phyloP scores from a whole-genome alignment of 164 flowering plant genomes.

The Hamamelis virginiana region DNA sequence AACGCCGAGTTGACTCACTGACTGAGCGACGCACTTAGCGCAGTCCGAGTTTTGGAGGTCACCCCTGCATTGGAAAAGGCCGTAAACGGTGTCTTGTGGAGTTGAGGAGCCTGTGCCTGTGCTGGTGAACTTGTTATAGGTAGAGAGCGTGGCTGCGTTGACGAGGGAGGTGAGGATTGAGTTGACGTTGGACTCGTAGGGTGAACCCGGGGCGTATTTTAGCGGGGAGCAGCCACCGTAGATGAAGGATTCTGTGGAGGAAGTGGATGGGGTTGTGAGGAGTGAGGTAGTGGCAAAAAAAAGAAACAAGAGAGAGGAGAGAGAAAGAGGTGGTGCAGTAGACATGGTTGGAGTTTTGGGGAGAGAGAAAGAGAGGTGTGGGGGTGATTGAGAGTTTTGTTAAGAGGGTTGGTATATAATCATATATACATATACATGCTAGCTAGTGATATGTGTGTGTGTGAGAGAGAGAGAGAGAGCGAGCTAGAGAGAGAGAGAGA shows the following conservation, averaged over 20 bases:
- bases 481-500: constrained; percentile 14
- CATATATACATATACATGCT: too few relatives aligned
- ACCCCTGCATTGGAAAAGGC: constrained; percentile 69
- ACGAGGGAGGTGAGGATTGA: constrained; percentile 55
- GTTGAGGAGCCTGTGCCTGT: constrained; percentile 10
- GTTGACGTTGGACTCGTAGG: constrained; percentile 48
- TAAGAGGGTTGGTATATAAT: not conserved
- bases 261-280: constrained; percentile 15
- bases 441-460: not conserved
- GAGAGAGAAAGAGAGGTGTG: too few relatives aligned
- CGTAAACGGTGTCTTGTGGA: constrained; percentile 33
- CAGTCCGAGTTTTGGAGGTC: constrained; percentile 46
- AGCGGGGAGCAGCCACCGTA: constrained; percentile 61
- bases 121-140: constrained; percentile 55
- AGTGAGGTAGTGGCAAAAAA: not conserved
- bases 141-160: constrained; percentile 45
- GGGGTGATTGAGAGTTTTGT: not conserved
- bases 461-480: constrained; percentile 9
- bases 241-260: constrained; percentile 43
- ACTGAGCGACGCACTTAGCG: constrained; percentile 41
- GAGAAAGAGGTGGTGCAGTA: not conserved
- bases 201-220: constrained; percentile 34
- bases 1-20: constrained; percentile 46
- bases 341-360: constrained; percentile 7
- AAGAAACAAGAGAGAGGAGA: constrained; percentile 4